Evolutionary conservation across 129 eudicot species (phyloP), one percentile per base, ranked within the genome.

Genomic region (Rutidosis leptorrhynchoides): DNA sequence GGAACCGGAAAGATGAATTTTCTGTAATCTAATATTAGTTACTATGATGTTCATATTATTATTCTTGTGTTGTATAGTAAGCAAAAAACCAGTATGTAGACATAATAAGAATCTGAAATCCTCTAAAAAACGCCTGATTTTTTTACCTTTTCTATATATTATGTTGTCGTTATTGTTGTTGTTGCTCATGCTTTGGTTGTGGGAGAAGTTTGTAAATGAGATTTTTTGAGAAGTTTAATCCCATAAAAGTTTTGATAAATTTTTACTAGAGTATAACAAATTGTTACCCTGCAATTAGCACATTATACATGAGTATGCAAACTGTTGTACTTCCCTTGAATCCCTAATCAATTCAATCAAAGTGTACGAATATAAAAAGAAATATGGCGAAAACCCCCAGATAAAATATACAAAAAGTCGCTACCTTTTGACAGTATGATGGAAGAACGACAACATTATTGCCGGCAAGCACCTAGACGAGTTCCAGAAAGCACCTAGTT

Each of bases 271-370:
- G 53, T 33, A 42, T 26, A 49, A 58, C 6, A 1, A 71, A 9
- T 19, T 14, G 16, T 76, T 74, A 83, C 89, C 89, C 84, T 67
- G 86, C 84, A 56, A 81, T 65, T 21, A 83, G 73, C 35, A 78
- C 82, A 30, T 86, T 76, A n/a, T n/a, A n/a, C n/a, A n/a, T n/a
- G n/a, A n/a, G n/a, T n/a, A n/a, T n/a, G n/a, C n/a, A n/a, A n/a
- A n/a, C n/a, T n/a, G n/a, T n/a, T n/a, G n/a, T n/a, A n/a, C n/a
- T n/a, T n/a, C n/a, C n/a, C n/a, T n/a, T n/a, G n/a, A n/a, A n/a
- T n/a, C n/a, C n/a, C n/a, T n/a, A n/a, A n/a, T n/a, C n/a, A n/a
- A n/a, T n/a, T n/a, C n/a, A n/a, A n/a, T n/a, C n/a, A n/a, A n/a
- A n/a, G n/a, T n/a, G n/a, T n/a, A n/a, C n/a, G n/a, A n/a, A n/a